Evolutionary conservation across 2,329 filamentous ascomycete species (phyloP).

Genomic region (Venturia nashicola): DNA sequence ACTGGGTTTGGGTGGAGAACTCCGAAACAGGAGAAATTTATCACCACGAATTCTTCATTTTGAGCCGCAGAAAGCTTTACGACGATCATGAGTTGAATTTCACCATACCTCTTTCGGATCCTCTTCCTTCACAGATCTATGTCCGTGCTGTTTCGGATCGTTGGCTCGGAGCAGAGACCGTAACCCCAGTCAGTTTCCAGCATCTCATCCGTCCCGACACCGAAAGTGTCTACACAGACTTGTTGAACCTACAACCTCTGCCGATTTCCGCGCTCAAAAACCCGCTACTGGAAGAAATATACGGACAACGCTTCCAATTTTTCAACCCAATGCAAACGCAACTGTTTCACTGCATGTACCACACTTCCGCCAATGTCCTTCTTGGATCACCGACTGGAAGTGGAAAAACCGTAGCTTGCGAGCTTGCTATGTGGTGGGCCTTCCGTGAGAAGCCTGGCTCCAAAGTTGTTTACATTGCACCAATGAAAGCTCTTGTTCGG

Average conservation of each 20-base stretch:
- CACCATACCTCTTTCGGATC: conserved; percentile 88
- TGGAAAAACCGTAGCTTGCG: conserved; percentile 92
- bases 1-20: conserved; percentile 98
- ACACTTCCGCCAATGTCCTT: conserved; percentile 82
- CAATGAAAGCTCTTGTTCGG: conserved; percentile 96
- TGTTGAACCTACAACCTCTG: conserved; percentile 82
- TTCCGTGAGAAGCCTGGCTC: conserved; percentile 89
- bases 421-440: conserved; percentile 99
- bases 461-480: conserved; percentile 97
- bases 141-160: conserved; percentile 88
- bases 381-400: conserved; percentile 93
- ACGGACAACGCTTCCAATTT: conserved; percentile 78
- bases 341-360: conserved; percentile 92
- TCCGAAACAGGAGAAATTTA: conserved; percentile 97
- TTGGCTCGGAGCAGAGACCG: conserved; percentile 93
- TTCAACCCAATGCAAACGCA: conserved; percentile 99
- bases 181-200: conserved; percentile 91
- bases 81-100: conserved; percentile 98
- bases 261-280: conserved; percentile 83
- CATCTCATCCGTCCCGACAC: conserved; percentile 95
- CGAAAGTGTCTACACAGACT: conserved; percentile 90
- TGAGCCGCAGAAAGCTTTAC: conserved; percentile 77
- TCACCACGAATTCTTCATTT: conserved; percentile 92
- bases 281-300: conserved; percentile 73
- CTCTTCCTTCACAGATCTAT: conserved; percentile 89